These are phyloP conservation scores for Elymus sibiricus DNA, from an alignment of 176 grass and related monocot genomes.

Conservation along the genomic window DNA sequence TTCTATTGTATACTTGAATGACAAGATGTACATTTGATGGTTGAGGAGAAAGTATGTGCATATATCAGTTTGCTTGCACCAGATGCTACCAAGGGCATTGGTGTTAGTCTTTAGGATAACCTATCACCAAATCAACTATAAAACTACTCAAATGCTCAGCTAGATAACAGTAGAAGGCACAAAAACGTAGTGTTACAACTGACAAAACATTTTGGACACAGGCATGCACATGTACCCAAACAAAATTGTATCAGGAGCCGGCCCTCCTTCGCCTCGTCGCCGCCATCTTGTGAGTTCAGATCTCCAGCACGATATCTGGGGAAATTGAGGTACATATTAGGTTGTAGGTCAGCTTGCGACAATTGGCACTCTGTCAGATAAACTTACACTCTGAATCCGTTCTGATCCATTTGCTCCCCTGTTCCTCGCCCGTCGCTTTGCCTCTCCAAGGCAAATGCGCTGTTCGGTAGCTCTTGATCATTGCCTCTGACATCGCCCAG, in stretches of 20 bases:
- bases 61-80: neutral
- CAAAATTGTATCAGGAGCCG: neutral
- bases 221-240: neutral
- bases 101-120: neutral
- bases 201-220: neutral
- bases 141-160: neutral
- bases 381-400: constrained; percentile 67
- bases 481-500: neutral
- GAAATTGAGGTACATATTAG: neutral
- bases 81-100: neutral
- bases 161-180: neutral
- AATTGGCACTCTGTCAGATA: too few species aligned
- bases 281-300: too few species aligned
- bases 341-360: neutral
- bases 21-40: neutral
- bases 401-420: constrained; percentile 66
- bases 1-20: neutral
- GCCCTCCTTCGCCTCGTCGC: neutral
- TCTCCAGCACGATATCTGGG: constrained; percentile 62
- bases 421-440: neutral
- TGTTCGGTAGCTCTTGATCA: constrained; percentile 8
- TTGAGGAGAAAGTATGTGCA: neutral
- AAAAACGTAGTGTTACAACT: neutral
- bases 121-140: neutral
- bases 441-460: constrained; percentile 6